A percentile compares a stretch with the other conserved stretches of the same genome.
phyloP scores from a whole-genome alignment of 768 basidiomycete species.

The Zangia roseola region DNA sequence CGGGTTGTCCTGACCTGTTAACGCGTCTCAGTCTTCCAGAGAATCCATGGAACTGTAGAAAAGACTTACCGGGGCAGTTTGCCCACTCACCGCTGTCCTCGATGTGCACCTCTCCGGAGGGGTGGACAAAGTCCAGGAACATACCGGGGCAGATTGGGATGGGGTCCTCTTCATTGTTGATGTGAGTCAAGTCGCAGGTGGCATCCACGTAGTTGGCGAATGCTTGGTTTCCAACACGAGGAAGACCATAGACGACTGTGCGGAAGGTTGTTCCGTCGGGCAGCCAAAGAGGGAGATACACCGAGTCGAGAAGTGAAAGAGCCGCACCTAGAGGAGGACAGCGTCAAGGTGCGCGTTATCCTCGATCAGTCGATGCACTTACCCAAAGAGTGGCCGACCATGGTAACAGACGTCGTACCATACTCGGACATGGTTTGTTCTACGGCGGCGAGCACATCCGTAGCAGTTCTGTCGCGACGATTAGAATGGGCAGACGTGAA shows the following conservation, averaged over 20 bases:
- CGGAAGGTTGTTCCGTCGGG: slow-evolving; percentile 32
- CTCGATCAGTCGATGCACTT: slow-evolving; percentile 1
- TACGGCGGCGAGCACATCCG: slow-evolving; percentile 44
- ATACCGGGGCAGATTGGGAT: slow-evolving; percentile 35
- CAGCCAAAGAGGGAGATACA: slow-evolving; percentile 40
- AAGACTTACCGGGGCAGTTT: slow-evolving; percentile 45
- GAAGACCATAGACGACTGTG: slow-evolving; percentile 36
- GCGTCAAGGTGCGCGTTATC: background rate
- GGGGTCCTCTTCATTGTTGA: slow-evolving; percentile 50
- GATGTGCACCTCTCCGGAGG: slow-evolving; percentile 44
- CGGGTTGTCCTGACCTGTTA: slow-evolving; percentile 56
- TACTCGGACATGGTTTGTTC: slow-evolving; percentile 37
- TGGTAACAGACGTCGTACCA: slow-evolving; percentile 37
- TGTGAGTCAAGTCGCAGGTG: slow-evolving; percentile 44
- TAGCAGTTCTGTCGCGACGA: slow-evolving; percentile 35
- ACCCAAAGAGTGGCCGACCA: slow-evolving; percentile 47
- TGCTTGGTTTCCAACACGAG: slow-evolving; percentile 52
- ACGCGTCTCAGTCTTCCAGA: background rate
- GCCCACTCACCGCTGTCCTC: slow-evolving; percentile 49
- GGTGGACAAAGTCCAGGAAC: slow-evolving; percentile 42
- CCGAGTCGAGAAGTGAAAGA: slow-evolving; percentile 37
- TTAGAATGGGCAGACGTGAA: background rate
- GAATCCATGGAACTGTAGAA: background rate
- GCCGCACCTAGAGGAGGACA: slow-evolving; percentile 31
- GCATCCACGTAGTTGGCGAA: slow-evolving; percentile 59